Conservation (phyloP, 2,329 filamentous ascomycete species). For the Colletotrichum sp. region DNA sequence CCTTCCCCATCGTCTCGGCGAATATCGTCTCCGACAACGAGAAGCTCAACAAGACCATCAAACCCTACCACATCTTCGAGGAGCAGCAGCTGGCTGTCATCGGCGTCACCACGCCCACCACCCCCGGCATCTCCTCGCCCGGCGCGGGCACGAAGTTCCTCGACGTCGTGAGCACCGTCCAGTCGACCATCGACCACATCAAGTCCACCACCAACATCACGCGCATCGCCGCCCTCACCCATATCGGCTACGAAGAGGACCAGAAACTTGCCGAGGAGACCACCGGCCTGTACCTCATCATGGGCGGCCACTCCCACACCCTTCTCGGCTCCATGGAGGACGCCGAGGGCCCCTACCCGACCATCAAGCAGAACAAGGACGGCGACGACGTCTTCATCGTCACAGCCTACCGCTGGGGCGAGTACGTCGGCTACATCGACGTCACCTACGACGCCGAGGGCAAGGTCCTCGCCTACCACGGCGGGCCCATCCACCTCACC, state of each 20-base stretch:
- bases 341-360: conserved; percentile 66
- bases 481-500: conserved; percentile 67
- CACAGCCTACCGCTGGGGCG: conserved; percentile 71
- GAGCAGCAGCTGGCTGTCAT: conserved; percentile 67
- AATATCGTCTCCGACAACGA: conserved; percentile 67
- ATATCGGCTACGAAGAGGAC: conserved; percentile 71
- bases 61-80: conserved; percentile 69
- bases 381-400: conserved; percentile 73
- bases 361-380: conserved; percentile 63
- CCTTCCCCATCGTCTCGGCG: conserved; percentile 67
- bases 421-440: conserved; percentile 72
- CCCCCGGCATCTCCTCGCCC: conserved; percentile 62
- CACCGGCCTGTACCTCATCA: conserved; percentile 70
- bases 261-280: conserved; percentile 64
- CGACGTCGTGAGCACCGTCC: conserved; percentile 62
- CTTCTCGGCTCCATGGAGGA: conserved; percentile 64
- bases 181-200: conserved; percentile 67
- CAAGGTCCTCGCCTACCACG: conserved; percentile 66
- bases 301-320: conserved; percentile 67
- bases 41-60: conserved; percentile 65
- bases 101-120: conserved; percentile 67
- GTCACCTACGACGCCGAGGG: conserved; percentile 66
- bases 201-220: conserved; percentile 65
- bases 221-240: conserved; percentile 69
- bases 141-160: conserved; percentile 63